phyloP scores from a whole-genome alignment of 352 stramenopile species.

The Phytophthora fragariae region DNA sequence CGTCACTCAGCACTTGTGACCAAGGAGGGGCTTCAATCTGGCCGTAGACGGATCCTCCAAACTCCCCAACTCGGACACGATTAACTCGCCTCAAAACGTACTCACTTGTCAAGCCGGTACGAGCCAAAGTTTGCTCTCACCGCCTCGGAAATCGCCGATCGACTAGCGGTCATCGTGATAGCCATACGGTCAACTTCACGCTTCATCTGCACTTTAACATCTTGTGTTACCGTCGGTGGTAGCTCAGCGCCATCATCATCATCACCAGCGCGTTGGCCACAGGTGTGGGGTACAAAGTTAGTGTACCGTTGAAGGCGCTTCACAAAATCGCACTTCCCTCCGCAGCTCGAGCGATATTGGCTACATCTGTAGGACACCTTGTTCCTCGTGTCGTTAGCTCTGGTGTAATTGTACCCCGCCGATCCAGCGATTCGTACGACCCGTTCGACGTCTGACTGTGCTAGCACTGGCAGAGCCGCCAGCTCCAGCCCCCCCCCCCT shows the following conservation, averaged over 20 bases:
- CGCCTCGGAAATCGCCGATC: neutral
- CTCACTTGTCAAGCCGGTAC: neutral
- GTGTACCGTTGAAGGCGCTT: too few relatives aligned
- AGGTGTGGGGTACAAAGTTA: too few relatives aligned
- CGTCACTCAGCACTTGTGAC: neutral
- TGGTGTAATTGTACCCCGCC: neutral
- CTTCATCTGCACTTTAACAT: neutral
- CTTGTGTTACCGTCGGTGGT: neutral
- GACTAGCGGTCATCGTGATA: neutral
- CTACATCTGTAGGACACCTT: neutral
- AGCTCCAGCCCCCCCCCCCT: too few relatives aligned
- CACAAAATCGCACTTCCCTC: neutral
- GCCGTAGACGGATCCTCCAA: slow-evolving; percentile 1
- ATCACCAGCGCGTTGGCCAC: too few relatives aligned
- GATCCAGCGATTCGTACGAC: neutral
- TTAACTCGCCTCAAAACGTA: neutral
- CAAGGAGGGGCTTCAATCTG: slow-evolving; percentile 1
- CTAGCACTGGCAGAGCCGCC: too few relatives aligned
- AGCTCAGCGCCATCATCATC: neutral
- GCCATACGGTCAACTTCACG: neutral
- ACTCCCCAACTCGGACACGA: neutral
- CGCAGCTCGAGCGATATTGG: neutral
- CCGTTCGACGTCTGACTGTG: neutral
- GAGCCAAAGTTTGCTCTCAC: neutral
- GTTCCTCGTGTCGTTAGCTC: neutral